Conservation (phyloP, 129 eudicot species). For the Flaveria linearis region DNA sequence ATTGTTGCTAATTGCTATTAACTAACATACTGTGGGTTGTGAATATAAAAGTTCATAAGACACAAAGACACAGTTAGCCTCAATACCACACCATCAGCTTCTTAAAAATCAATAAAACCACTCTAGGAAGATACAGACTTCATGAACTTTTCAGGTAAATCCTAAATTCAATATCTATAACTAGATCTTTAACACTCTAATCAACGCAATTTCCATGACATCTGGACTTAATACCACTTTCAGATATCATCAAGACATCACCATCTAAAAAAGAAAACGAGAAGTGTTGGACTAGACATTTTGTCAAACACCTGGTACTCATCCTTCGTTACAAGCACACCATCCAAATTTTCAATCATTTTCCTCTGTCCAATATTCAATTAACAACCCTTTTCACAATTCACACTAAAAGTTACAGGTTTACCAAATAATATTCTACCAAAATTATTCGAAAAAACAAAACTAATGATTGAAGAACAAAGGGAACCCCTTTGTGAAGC, state of each 20-base stretch:
- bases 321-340: slow-evolving; percentile 1
- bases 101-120: neutral
- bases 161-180: neutral
- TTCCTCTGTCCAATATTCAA: neutral
- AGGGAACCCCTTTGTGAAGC: neutral
- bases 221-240: slow-evolving; percentile 2
- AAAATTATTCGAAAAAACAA: neutral
- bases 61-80: neutral
- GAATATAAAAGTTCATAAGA: neutral
- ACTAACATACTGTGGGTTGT: neutral
- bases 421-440: neutral
- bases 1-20: neutral
- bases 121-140: neutral
- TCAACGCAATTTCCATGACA: neutral
- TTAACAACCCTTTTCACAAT: neutral
- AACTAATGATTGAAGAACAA: neutral
- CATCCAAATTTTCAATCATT: neutral
- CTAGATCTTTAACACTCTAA: neutral
- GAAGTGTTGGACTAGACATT: neutral
- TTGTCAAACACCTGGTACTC: slow-evolving; percentile 22
- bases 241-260: neutral
- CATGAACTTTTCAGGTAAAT: neutral
- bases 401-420: neutral
- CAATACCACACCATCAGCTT: neutral
- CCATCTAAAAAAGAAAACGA: neutral